These are phyloP conservation scores for Monascus ruber DNA, from an alignment of 2,329 filamentous ascomycete genomes.

Conservation along the genomic window DNA sequence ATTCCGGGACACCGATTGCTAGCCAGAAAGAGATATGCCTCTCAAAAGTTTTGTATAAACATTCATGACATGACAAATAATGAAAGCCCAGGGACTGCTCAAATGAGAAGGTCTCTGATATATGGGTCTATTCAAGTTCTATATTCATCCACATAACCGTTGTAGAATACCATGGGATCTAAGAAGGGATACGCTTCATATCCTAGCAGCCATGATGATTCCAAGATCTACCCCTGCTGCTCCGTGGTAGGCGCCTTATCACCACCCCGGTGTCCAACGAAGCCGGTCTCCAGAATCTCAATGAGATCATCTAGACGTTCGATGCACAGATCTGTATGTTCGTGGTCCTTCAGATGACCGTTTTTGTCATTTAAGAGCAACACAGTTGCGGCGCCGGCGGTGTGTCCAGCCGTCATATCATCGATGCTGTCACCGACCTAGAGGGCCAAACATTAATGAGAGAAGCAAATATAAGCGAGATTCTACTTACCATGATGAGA, in stretches of 20 bases:
- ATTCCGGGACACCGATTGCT: no score
- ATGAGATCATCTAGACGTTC: slow-evolving; percentile 64
- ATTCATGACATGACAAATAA: no score
- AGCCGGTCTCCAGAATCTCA: slow-evolving; percentile 61
- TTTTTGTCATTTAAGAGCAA: slow-evolving; percentile 79
- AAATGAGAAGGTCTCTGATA: no score
- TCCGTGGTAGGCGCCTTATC: slow-evolving; percentile 4
- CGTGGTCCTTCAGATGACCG: slow-evolving; percentile 53
- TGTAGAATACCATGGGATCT: neutral
- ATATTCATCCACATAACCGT: neutral
- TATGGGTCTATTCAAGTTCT: neutral
- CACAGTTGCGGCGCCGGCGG: slow-evolving; percentile 82
- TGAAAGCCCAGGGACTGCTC: no score
- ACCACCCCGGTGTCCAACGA: slow-evolving; percentile 39
- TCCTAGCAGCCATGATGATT: neutral
- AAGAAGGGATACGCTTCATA: neutral
- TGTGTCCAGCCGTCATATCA: slow-evolving; percentile 79
- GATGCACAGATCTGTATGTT: slow-evolving; percentile 67
- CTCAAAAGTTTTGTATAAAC: no score
- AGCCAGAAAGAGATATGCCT: no score
- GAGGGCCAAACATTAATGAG: slow-evolving; percentile 1
- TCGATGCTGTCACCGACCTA: slow-evolving; percentile 67
- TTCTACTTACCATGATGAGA: slow-evolving; percentile 24
- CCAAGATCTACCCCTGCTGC: neutral
- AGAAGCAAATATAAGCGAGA: neutral